Conservation (phyloP, 192 early-diverging fungal genomes). For the Backusella australiensis region DNA sequence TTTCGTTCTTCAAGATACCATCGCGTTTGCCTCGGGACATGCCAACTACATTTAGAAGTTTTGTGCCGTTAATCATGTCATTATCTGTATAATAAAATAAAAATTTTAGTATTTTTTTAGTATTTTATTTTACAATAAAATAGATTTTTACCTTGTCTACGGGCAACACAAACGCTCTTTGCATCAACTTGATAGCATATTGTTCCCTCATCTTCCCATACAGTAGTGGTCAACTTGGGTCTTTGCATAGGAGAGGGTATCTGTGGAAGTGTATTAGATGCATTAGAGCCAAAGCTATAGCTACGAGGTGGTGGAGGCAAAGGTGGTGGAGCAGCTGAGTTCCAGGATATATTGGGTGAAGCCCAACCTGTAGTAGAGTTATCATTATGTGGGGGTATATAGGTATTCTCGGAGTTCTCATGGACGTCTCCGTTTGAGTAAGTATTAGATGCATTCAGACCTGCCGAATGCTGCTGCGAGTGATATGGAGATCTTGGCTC, state of each 20-base stretch:
- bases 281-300: not conserved
- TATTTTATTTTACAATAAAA: not conserved
- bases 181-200: constrained; percentile 79
- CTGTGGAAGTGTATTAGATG: constrained; percentile 24
- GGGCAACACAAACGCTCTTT: constrained; percentile 73
- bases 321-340: constrained; percentile 9
- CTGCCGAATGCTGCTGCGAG: constrained; percentile 10
- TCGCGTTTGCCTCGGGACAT: constrained; percentile 86
- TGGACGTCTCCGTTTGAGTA: constrained; percentile 5
- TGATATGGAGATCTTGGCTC: constrained; percentile 7
- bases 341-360: constrained; percentile 16
- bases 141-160: constrained; percentile 53
- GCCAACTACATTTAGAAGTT: constrained; percentile 79
- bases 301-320: constrained; percentile 11
- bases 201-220: constrained; percentile 82
- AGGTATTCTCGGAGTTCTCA: not conserved
- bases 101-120: not conserved
- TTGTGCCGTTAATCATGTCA: constrained; percentile 83
- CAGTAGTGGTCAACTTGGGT: constrained; percentile 65
- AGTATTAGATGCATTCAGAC: constrained; percentile 6
- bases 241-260: constrained; percentile 34
- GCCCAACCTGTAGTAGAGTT: not conserved
- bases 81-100: constrained; percentile 49
- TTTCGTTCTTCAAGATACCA: constrained; percentile 83
- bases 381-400: not conserved